phyloP scores from a whole-genome alignment of 441 rosid species.

The Monsonia emarginata region DNA sequence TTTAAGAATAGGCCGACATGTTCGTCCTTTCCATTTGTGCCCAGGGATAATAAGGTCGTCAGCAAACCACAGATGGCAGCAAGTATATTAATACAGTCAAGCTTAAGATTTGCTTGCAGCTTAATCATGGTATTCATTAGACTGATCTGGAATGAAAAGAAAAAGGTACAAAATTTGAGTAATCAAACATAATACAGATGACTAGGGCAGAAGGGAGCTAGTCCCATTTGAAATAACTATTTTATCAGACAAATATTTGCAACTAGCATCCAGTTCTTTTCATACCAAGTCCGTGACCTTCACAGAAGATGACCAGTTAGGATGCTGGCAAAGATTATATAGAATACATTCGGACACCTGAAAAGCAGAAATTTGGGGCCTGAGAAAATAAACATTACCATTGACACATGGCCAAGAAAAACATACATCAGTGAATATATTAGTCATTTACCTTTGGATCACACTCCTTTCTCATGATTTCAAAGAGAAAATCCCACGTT shows the following conservation, averaged over 20 bases:
- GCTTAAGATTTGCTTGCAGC: constrained; percentile 44
- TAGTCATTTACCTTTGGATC: constrained; percentile 49
- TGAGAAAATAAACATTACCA: constrained; percentile 15
- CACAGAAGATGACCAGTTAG: constrained; percentile 43
- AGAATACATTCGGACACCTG: constrained; percentile 64
- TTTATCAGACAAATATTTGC: constrained; percentile 7
- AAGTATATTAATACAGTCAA: constrained; percentile 55
- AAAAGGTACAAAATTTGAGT: constrained; percentile 13
- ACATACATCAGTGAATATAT: constrained; percentile 8
- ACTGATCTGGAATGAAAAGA: constrained; percentile 46
- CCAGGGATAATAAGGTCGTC: constrained; percentile 33
- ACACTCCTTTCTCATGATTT: constrained; percentile 50
- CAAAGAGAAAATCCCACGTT: constrained; percentile 68
- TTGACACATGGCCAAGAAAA: constrained; percentile 18
- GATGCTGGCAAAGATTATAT: constrained; percentile 50
- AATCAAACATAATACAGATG: not conserved
- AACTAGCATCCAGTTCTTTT: constrained; percentile 15
- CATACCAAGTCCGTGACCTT: constrained; percentile 62
- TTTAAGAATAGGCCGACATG: constrained; percentile 23
- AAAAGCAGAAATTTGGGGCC: constrained; percentile 16
- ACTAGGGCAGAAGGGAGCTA: not conserved
- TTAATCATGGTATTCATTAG: constrained; percentile 44
- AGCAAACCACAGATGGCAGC: constrained; percentile 48
- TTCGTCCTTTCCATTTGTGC: constrained; percentile 21
- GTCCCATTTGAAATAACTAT: not conserved